phyloP scores from a whole-genome alignment of 169 alveolate species.

The Miamiensis avidus region DNA sequence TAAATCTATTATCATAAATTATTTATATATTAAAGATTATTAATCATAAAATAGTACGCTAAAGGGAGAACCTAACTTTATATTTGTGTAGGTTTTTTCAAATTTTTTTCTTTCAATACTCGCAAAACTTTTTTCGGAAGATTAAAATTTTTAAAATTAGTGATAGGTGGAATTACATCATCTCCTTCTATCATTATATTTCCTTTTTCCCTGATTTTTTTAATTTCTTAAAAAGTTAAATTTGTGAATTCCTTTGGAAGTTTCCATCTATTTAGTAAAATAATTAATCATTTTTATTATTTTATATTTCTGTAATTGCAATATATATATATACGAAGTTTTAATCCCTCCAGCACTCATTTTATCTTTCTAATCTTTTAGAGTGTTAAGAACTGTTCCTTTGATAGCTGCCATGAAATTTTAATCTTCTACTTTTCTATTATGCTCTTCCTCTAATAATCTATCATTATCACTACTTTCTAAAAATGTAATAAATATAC shows the following conservation, averaged over 20 bases:
- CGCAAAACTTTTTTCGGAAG: constrained; percentile 88
- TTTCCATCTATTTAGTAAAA: constrained; percentile 11
- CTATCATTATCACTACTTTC: too few relatives aligned
- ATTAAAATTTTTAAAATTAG: constrained; percentile 90
- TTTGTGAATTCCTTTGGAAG: not conserved
- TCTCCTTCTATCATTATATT: constrained; percentile 71
- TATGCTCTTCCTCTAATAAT: not conserved
- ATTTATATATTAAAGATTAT: not conserved
- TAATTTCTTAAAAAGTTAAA: constrained; percentile 6
- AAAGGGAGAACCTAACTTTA: constrained; percentile 94
- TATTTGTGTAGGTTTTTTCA: constrained; percentile 91
- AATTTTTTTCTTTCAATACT: constrained; percentile 83
- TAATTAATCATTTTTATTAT: not conserved
- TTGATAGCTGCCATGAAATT: constrained; percentile 16
- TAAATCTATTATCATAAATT: constrained; percentile 31
- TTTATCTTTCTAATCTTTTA: constrained; percentile 7
- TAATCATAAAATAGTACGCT: constrained; percentile 25
- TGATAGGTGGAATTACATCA: constrained; percentile 93
- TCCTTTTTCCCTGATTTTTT: constrained; percentile 20
- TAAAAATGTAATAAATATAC: too few relatives aligned
- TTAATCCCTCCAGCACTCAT: not conserved
- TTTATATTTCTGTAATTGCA: too few relatives aligned
- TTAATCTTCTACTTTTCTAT: constrained; percentile 9
- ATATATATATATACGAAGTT: constrained; percentile 1
- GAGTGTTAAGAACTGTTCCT: not conserved